These are phyloP conservation scores for Xylaria sp. DNA, from an alignment of 2,329 filamentous ascomycete species.

Conservation along the genomic window DNA sequence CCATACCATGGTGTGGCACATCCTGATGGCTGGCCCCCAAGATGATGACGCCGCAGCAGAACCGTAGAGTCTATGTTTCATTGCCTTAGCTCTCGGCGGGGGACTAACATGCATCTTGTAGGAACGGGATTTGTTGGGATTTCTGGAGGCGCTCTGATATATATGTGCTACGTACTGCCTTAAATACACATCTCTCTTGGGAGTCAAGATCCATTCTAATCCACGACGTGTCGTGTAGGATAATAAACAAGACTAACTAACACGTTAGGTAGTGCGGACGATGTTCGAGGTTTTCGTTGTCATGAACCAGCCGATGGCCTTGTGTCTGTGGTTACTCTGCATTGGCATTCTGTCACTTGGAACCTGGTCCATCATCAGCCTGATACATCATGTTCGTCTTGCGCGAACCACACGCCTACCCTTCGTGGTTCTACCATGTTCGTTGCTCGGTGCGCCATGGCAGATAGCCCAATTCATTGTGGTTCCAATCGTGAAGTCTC, in stretches of 20 bases:
- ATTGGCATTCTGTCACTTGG: neutral
- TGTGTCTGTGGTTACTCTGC: neutral
- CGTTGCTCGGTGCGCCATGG: neutral
- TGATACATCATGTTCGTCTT: neutral
- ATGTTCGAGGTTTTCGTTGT: neutral
- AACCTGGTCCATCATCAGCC: neutral
- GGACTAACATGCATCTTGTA: no score
- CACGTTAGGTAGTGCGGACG: neutral
- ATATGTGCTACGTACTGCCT: no score
- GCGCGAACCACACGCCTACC: neutral
- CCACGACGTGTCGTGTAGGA: no score
- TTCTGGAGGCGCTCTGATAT: no score
- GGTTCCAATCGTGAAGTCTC: neutral
- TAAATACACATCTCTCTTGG: no score
- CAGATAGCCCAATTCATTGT: neutral
- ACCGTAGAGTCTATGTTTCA: no score
- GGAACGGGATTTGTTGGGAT: no score
- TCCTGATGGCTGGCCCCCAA: no score
- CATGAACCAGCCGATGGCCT: neutral
- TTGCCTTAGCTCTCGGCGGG: no score
- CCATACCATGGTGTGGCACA: no score
- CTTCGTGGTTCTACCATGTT: neutral
- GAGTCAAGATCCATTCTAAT: no score
- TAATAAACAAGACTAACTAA: constrained; percentile 1
- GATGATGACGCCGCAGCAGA: no score